Evolutionary conservation across 1,284 basidiomycete genomes (phyloP).

Genomic region (Marasmius fiardii): DNA sequence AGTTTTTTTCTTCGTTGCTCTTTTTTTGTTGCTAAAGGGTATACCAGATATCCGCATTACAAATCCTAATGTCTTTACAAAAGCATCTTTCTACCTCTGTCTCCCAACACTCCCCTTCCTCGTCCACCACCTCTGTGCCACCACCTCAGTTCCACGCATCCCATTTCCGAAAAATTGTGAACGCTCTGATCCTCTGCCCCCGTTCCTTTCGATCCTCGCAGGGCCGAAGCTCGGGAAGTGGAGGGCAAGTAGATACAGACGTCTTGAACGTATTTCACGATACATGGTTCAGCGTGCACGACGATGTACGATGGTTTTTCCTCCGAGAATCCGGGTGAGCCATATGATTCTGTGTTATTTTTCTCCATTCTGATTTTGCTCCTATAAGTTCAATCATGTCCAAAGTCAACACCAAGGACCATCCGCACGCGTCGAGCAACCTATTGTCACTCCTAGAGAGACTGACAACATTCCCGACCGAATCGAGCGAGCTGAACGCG

Average conservation of each 20-base stretch:
- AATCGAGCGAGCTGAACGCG: slow-evolving; percentile 70
- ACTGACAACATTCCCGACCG: slow-evolving; percentile 81
- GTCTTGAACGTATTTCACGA: slow-evolving; percentile 64
- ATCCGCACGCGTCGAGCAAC: slow-evolving; percentile 54
- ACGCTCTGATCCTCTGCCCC: slow-evolving; percentile 60
- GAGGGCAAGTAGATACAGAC: slow-evolving; percentile 42
- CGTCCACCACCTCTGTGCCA: not conserved
- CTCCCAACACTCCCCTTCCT: slow-evolving; percentile 33
- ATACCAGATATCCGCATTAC: slow-evolving; percentile 65
- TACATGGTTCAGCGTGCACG: slow-evolving; percentile 76
- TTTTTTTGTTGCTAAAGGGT: slow-evolving; percentile 7
- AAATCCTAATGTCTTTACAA: slow-evolving; percentile 80
- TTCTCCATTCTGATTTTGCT: not conserved
- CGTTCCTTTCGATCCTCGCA: slow-evolving; percentile 37
- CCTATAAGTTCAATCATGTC: not conserved
- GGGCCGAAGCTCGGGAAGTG: slow-evolving; percentile 21
- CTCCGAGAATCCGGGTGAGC: slow-evolving; percentile 79
- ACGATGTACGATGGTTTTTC: slow-evolving; percentile 94
- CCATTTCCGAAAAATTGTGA: slow-evolving; percentile 66
- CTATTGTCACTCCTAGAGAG: slow-evolving; percentile 75
- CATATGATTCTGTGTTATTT: not conserved
- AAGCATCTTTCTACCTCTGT: slow-evolving; percentile 71
- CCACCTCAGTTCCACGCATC: slow-evolving; percentile 65
- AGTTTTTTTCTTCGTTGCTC: slow-evolving; percentile 12
- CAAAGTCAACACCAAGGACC: slow-evolving; percentile 9